Evolutionary conservation across 352 stramenopile genomes (phyloP), one percentile per base, ranked within the genome.

Genomic region (Discostella stelligera): DNA sequence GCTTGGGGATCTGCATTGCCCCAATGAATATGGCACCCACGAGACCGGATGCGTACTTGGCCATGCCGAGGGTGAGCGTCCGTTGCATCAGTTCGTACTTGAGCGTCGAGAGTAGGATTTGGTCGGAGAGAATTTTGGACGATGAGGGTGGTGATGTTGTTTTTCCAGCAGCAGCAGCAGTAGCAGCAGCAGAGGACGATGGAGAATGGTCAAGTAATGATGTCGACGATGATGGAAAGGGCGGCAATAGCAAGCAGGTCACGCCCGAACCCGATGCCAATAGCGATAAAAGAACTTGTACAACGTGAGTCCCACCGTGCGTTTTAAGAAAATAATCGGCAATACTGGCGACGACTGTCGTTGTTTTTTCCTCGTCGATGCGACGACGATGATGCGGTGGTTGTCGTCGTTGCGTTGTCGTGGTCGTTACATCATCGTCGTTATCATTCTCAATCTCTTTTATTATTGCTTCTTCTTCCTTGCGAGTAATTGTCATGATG

Each of bases 241-340:
- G 49, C 3, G 73, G 54, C 13, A 74, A 32, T 9, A 70, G 18
- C 18, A 81, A 46, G 37, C 84, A 72, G 3, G 68, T 66, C 23
- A 85, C 16, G 13, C 61, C 83, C 20, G 73, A 75, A 0, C 69
- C n/a, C 14, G 61, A 72, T 14, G 86, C 72, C 54, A 90, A 44
- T 6, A 87, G 25, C 65, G 83, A 89, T 16, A 74, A 77, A 0
- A 83, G 5, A 11, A 55, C 83, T 71, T 90, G 86, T 14, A 89
- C 55, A 23, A 52, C 71, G 78, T 91, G 86, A 21, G 80, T 80
- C 3, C 86, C 86, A 7, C 83, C 83, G 53, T 91, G 86, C 52
- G 74, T 85, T 67, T 87, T 85, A 0, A 91, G 66, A 68, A 91
- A 91, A 61, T 91, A 91, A 63, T 90, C 80, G 14, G 80, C 77